Percentiles rank a stretch among this genome's conserved stretches.
Evolutionary conservation across 805 yeast genomes (phyloP).

Genomic region (Wickerhamomyces rabaulensis): DNA sequence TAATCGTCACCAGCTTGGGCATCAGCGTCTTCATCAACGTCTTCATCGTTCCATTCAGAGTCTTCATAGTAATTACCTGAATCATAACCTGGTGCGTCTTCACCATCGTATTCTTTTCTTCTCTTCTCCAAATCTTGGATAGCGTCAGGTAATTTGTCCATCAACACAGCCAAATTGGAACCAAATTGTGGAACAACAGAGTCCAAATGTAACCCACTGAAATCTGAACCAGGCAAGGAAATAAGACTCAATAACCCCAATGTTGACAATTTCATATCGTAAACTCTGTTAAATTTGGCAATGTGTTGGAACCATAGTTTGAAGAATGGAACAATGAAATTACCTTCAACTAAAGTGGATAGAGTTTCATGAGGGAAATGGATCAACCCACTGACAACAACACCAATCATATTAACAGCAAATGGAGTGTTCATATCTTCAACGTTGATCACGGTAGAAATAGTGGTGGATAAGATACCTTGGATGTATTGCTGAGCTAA

Average conservation of each 20-base stretch:
- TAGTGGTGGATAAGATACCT: slow-evolving; percentile 33
- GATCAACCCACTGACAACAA: slow-evolving; percentile 57
- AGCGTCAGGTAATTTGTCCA: slow-evolving; percentile 68
- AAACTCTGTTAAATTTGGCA: slow-evolving; percentile 59
- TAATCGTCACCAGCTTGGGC: slow-evolving; percentile 38
- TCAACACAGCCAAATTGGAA: slow-evolving; percentile 40
- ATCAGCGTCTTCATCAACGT: slow-evolving; percentile 27
- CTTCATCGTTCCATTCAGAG: slow-evolving; percentile 27
- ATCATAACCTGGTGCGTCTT: slow-evolving; percentile 25
- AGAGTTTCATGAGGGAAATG: slow-evolving; percentile 55
- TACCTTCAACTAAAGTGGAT: slow-evolving; percentile 38
- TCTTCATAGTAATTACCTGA: slow-evolving; percentile 22
- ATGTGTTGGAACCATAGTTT: slow-evolving; percentile 56
- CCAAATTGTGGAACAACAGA: slow-evolving; percentile 45
- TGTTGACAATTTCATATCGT: slow-evolving; percentile 71
- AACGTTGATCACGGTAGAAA: slow-evolving; percentile 32
- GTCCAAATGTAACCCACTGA: slow-evolving; percentile 29
- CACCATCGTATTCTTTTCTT: slow-evolving; percentile 37
- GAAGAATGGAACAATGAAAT: slow-evolving; percentile 47
- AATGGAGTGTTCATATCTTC: slow-evolving; percentile 26
- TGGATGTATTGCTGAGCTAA: slow-evolving; percentile 40
- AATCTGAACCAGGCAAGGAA: slow-evolving; percentile 24
- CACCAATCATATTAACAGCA: slow-evolving; percentile 48
- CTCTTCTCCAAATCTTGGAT: slow-evolving; percentile 58
- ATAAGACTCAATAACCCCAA: slow-evolving; percentile 58